phyloP scores from a whole-genome alignment of 2,329 filamentous ascomycete genomes.

The Phoma sp. region DNA sequence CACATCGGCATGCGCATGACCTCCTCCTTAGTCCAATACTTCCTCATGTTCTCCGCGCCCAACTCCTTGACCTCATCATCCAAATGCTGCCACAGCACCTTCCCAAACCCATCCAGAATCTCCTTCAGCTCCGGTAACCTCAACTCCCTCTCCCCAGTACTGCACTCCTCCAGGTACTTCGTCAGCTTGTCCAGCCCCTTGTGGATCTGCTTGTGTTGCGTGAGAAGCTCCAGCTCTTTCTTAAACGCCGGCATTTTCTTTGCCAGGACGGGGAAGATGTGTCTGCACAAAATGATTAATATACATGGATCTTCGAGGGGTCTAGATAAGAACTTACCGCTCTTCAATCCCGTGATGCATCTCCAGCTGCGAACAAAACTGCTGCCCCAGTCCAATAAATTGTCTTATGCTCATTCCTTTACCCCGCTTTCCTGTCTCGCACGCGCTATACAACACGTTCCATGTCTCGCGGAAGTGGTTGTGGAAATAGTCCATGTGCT shows the following conservation, averaged over 20 bases:
- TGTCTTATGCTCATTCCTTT: constrained; percentile 68
- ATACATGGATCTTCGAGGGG: too few relatives aligned
- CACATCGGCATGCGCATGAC: constrained; percentile 61
- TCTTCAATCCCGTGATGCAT: constrained; percentile 87
- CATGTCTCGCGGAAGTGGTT: constrained; percentile 59
- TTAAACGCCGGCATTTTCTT: constrained; percentile 79
- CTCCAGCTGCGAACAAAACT: constrained; percentile 73
- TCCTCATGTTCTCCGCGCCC: constrained; percentile 85
- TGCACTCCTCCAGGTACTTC: constrained; percentile 68
- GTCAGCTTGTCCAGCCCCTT: constrained; percentile 71
- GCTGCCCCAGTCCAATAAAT: constrained; percentile 71
- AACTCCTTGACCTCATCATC: constrained; percentile 82
- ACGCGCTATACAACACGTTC: constrained; percentile 73
- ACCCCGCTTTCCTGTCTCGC: constrained; percentile 64
- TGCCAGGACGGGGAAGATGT: constrained; percentile 80
- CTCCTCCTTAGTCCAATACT: constrained; percentile 79
- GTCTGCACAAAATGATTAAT: constrained; percentile 28
- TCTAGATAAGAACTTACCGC: constrained; percentile 31
- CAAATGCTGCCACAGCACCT: constrained; percentile 80
- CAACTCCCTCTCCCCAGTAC: constrained; percentile 66
- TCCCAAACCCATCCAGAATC: constrained; percentile 78
- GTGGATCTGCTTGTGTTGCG: constrained; percentile 81
- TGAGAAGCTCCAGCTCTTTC: constrained; percentile 68
- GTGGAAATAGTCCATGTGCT: constrained; percentile 73
- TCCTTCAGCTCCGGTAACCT: constrained; percentile 65